Conservation (phyloP, 2,329 filamentous ascomycete genomes). For the Xylaria sp. region DNA sequence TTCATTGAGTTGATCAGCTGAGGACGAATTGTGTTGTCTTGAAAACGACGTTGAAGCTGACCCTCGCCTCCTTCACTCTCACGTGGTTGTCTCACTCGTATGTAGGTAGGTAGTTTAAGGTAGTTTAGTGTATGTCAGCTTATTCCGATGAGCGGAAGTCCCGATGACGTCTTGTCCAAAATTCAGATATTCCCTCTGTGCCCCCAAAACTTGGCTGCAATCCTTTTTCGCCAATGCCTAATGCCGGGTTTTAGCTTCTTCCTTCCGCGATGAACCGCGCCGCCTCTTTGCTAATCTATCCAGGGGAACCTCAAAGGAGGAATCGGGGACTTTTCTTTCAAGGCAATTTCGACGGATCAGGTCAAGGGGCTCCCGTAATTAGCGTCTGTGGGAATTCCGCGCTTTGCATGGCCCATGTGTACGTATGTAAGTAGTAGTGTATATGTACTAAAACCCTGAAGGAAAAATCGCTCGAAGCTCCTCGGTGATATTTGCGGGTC, state of each 20-base stretch:
- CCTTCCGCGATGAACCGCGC: background rate
- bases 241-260: background rate
- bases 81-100: conserved; percentile 12
- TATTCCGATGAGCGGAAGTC: conserved; percentile 15
- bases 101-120: background rate
- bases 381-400: background rate
- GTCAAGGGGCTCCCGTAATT: conserved; percentile 5
- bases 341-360: conserved; percentile 14
- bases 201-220: background rate
- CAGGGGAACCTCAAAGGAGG: conserved; percentile 22
- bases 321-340: conserved; percentile 35
- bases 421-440: background rate
- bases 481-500: conserved; percentile 19
- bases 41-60: conserved; percentile 6
- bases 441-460: background rate
- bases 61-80: conserved; percentile 4
- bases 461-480: background rate
- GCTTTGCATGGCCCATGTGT: background rate
- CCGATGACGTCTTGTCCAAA: conserved; percentile 1
- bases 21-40: conserved; percentile 12
- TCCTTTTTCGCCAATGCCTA: conserved; percentile 5
- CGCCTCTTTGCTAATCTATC: background rate
- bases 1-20: conserved; percentile 25
- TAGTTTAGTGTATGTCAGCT: conserved; percentile 19
- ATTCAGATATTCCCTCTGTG: background rate